phyloP scores from a whole-genome alignment of 495 filamentous ascomycete genomes.

The Bacidia gigantensis region DNA sequence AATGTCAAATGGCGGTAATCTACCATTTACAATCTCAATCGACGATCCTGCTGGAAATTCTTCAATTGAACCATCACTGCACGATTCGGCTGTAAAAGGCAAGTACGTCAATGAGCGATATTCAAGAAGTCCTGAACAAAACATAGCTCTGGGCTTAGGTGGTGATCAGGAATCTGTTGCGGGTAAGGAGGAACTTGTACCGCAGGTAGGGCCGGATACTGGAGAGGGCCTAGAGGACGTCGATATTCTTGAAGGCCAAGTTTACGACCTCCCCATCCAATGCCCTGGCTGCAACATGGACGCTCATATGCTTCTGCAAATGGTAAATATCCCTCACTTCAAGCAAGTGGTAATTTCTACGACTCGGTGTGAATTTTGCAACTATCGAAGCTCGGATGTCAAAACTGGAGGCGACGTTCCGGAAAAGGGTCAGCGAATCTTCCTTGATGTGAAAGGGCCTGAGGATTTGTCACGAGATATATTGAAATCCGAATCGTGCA shows the following conservation, averaged over 20 bases:
- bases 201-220: constrained; percentile 11
- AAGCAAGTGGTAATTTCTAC: constrained; percentile 88
- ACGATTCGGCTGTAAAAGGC: constrained; percentile 41
- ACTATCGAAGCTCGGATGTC: constrained; percentile 89
- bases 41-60: constrained; percentile 96
- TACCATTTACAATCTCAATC: constrained; percentile 75
- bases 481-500: constrained; percentile 88
- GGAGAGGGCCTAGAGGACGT: constrained; percentile 37
- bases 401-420: constrained; percentile 93
- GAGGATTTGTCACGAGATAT: constrained; percentile 83
- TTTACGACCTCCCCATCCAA: constrained; percentile 77
- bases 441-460: constrained; percentile 53
- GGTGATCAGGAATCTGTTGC: not conserved
- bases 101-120: constrained; percentile 81
- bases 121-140: constrained; percentile 67
- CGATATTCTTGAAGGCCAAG: constrained; percentile 75
- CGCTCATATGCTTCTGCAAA: constrained; percentile 84
- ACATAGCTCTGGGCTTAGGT: constrained; percentile 57
- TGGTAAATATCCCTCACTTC: constrained; percentile 93
- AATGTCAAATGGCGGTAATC: constrained; percentile 58
- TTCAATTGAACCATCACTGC: constrained; percentile 78
- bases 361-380: constrained; percentile 76
- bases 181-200: constrained; percentile 10
- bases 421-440: constrained; percentile 72
- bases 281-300: constrained; percentile 80